Evolutionary conservation across 495 filamentous ascomycete genomes (phyloP).

Genomic region (Melanomma pulvis-pyrius): DNA sequence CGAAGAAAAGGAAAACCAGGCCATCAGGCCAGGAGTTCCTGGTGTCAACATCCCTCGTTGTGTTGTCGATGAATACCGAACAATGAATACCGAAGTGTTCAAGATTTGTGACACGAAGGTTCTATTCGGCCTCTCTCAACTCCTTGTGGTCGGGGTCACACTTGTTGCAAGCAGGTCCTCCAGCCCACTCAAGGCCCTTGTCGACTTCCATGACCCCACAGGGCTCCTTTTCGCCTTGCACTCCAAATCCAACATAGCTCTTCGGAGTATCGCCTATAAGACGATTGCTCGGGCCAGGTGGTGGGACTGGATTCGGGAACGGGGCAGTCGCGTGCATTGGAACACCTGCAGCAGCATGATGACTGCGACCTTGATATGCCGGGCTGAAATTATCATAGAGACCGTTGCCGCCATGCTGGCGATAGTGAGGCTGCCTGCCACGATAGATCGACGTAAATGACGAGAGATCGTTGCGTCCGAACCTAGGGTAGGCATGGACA

Average conservation of each 20-base stretch:
- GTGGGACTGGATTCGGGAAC: conserved; percentile 24
- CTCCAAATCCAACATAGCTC: conserved; percentile 2
- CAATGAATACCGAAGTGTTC: neutral
- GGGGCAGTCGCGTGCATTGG: conserved; percentile 16
- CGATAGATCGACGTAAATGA: neutral
- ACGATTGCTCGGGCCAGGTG: neutral
- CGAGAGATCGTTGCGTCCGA: neutral
- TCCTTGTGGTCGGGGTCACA: neutral
- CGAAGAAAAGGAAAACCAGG: too few relatives aligned
- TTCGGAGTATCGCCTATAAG: neutral
- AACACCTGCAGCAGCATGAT: conserved; percentile 8
- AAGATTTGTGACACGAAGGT: neutral
- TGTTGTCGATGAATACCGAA: neutral
- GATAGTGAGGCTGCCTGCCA: neutral
- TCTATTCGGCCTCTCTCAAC: neutral
- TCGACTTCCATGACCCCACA: neutral
- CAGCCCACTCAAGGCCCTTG: neutral
- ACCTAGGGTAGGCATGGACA: neutral
- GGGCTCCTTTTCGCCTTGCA: neutral
- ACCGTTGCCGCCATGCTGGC: conserved; percentile 6
- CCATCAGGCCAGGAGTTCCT: neutral
- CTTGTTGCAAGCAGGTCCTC: neutral
- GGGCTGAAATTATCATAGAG: conserved; percentile 4
- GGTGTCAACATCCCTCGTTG: neutral
- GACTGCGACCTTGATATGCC: conserved; percentile 5